Conservation (phyloP, 305 asterid species). For the Fraxinus ornus region DNA sequence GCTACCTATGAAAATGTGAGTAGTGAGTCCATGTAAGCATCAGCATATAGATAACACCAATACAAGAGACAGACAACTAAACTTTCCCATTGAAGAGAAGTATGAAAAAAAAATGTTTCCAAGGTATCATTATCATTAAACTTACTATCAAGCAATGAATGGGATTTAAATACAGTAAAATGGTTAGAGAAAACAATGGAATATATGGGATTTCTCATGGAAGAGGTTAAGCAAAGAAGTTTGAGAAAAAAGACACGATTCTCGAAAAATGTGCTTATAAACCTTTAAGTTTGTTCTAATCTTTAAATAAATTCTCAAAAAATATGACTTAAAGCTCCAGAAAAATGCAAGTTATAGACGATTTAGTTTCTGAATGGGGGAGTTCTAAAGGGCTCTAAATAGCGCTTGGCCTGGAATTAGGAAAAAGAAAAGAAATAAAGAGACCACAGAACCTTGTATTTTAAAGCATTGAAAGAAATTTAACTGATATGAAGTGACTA, state of each 20-base stretch:
- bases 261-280: not conserved
- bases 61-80: conserved; percentile 13
- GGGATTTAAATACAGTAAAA: conserved; percentile 4
- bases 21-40: conserved; percentile 5
- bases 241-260: not conserved
- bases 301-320: conserved; percentile 15
- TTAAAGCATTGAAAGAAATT: not conserved
- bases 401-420: not conserved
- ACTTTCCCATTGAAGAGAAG: conserved; percentile 6
- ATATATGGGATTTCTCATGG: not conserved
- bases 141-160: not conserved
- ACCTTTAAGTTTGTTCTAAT: not conserved
- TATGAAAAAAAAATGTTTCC: not conserved
- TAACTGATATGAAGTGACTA: not conserved
- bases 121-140: not conserved
- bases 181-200: not conserved
- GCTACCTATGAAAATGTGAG: conserved; percentile 44
- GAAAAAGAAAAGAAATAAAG: not conserved
- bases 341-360: not conserved
- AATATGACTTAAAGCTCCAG: not conserved
- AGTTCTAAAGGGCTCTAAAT: not conserved
- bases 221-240: not conserved
- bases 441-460: not conserved
- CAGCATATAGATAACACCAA: conserved; percentile 12
- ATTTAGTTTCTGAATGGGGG: not conserved